Percentiles rank a stretch among this genome's conserved stretches.
These are phyloP conservation scores for Epithele typhae DNA, from an alignment of 768 basidiomycete genomes.

Conservation along the genomic window DNA sequence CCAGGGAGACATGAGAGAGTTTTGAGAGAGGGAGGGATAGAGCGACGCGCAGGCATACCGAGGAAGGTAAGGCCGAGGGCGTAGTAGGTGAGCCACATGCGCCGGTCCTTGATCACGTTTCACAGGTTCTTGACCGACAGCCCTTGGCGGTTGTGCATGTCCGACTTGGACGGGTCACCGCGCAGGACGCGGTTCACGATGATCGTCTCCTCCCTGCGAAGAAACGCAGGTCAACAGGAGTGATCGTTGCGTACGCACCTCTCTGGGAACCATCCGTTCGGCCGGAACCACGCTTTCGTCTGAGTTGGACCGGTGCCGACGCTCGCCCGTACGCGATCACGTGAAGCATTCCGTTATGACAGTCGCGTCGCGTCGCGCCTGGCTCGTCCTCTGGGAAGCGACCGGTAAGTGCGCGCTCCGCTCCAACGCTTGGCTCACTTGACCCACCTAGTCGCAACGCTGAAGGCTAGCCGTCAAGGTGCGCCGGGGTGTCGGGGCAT, in stretches of 20 bases:
- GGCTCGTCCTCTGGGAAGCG: too few species aligned
- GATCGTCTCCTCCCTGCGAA: constrained; percentile 53
- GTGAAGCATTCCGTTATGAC: too few species aligned
- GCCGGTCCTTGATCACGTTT: constrained; percentile 51
- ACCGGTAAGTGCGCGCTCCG: too few species aligned
- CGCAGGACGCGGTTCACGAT: constrained; percentile 60
- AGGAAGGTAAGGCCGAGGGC: constrained; percentile 33
- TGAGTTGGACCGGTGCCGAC: constrained; percentile 61
- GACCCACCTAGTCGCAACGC: too few species aligned
- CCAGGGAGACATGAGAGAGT: too few species aligned
- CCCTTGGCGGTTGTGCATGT: constrained; percentile 70
- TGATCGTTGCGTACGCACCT: constrained; percentile 28
- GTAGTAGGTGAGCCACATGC: constrained; percentile 66
- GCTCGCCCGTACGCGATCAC: too few species aligned
- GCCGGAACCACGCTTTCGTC: constrained; percentile 55
- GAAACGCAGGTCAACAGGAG: neutral
- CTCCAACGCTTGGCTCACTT: too few species aligned
- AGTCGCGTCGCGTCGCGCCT: too few species aligned
- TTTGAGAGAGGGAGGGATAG: too few species aligned
- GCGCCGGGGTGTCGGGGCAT: too few species aligned
- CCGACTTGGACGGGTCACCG: constrained; percentile 62
- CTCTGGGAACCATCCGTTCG: constrained; percentile 64
- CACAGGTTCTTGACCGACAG: constrained; percentile 45
- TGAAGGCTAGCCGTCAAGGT: too few species aligned
- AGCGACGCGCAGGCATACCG: too few species aligned